Base-by-base conservation (phyloP, 495 filamentous ascomycete genomes). In the Podospora fimiseda region DNA sequence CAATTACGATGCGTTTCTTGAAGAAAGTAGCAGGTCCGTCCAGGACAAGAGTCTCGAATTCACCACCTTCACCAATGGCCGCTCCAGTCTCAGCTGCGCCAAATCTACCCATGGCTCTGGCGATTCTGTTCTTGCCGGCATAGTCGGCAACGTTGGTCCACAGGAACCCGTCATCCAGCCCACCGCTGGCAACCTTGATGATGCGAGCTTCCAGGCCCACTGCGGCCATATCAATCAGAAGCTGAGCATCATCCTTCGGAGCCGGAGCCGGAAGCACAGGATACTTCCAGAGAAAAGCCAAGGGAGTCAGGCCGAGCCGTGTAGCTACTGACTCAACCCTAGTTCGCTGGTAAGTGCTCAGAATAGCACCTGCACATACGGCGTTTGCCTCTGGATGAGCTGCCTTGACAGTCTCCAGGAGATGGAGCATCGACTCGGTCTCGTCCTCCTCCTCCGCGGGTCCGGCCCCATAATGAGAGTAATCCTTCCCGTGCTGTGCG, bases 281-380 rank as follows among this genome's bases (percentile, higher is more conserved):
- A 67, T 86, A 96, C 70, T 90, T 85, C 93, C 93, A 99, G 41
- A 99, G 73, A 68, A 83, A 96, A 1, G 88, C 82, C 20, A 99
- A 73, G 2, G 93, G 89, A 0, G 79, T 76, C 2, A 99, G 75
- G 9, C 85, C 85, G 1, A 99, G 71, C 7, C 93, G 75, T 0
- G 77, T 56, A 2, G 89, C 89, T 9, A 97, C 87, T 39, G 87
- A 90, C 72, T 99, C 93, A 20, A 97, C 84, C 9, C 93, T 76
- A 0, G 92, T 97, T 46, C 93, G 86, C 70, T 99, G 93, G 67
- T 99, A 99, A 1, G 89, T 93, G 1, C 86, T 90, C 19, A 97
- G 75, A 55, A 99, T 96, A 2, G 93, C 93, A 44, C 93, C 93
- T 0, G 90, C 87, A 47, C 83, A 89, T 55, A 98, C 71, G 23